These are phyloP conservation scores for Catunica adiposa DNA, from an alignment of 2,329 filamentous ascomycete species.

Conservation along the genomic window DNA sequence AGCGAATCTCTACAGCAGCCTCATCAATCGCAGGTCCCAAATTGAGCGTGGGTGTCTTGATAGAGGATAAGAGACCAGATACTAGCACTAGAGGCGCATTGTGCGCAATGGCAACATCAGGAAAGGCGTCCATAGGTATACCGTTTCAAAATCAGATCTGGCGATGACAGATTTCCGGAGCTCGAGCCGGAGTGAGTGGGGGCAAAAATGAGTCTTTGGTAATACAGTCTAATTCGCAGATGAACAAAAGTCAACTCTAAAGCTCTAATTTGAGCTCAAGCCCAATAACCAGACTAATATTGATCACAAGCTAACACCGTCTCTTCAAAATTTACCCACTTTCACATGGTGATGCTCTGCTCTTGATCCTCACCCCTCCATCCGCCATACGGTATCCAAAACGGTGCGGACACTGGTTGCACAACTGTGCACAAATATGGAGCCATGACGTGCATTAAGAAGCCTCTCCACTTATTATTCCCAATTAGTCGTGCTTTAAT, in stretches of 20 bases:
- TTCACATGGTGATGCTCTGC: background rate
- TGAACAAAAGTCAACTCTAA: no score
- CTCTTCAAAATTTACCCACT: background rate
- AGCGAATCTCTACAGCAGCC: constrained; percentile 31
- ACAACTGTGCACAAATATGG: background rate
- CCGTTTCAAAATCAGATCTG: constrained; percentile 5
- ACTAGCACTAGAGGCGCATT: constrained; percentile 74
- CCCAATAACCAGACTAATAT: background rate
- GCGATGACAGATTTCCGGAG: background rate
- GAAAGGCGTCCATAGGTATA: constrained; percentile 60
- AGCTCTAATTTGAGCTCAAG: background rate
- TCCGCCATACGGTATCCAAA: background rate
- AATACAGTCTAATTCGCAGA: no score
- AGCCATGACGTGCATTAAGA: constrained; percentile 13
- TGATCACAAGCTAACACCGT: background rate
- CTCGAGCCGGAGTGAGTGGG: background rate
- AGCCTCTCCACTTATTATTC: constrained; percentile 3
- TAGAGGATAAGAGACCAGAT: constrained; percentile 44
- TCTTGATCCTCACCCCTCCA: constrained; percentile 6
- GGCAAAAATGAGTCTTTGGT: no score
- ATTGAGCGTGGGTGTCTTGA: background rate
- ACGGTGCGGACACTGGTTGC: background rate
- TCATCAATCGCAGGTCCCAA: constrained; percentile 5
- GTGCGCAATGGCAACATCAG: constrained; percentile 63
- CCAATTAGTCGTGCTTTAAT: constrained; percentile 2